phyloP scores from a whole-genome alignment of 2,329 filamentous ascomycete species.

The Calonectria hongkongensis region DNA sequence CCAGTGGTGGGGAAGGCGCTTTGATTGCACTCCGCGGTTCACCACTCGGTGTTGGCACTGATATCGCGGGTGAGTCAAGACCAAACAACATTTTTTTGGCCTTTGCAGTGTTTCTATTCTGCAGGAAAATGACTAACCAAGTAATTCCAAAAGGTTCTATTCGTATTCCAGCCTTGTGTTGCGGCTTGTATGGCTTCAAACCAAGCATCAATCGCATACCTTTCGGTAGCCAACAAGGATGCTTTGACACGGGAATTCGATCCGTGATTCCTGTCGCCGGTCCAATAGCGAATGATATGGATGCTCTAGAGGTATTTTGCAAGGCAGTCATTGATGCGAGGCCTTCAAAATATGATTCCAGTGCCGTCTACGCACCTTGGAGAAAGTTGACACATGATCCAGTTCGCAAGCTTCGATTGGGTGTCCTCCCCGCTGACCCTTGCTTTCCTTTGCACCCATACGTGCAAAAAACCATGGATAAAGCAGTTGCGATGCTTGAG shows the following conservation, averaged over 20 bases:
- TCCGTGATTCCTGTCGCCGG: not conserved
- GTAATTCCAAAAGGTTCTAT: slow-evolving; percentile 45
- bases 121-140: rapidly evolving
- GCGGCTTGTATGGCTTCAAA: slow-evolving; percentile 44
- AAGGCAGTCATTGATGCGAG: not conserved
- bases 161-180: slow-evolving; percentile 51
- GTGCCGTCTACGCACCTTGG: not conserved
- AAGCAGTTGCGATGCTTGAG: not conserved
- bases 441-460: not conserved
- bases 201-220: slow-evolving; percentile 37
- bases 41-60: slow-evolving; percentile 58
- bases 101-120: not conserved
- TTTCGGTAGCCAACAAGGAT: slow-evolving; percentile 10
- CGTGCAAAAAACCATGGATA: not conserved
- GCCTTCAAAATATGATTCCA: not conserved
- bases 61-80: slow-evolving; percentile 52
- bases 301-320: not conserved
- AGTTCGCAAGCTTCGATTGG: not conserved
- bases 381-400: not conserved
- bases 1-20: slow-evolving; percentile 71
- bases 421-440: not conserved
- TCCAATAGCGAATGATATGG: not conserved
- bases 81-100: not conserved
- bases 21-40: slow-evolving; percentile 59
- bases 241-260: not conserved